Evolutionary conservation across 179 eudicot species (phyloP).

Genomic region (Spinacia oleracea): DNA sequence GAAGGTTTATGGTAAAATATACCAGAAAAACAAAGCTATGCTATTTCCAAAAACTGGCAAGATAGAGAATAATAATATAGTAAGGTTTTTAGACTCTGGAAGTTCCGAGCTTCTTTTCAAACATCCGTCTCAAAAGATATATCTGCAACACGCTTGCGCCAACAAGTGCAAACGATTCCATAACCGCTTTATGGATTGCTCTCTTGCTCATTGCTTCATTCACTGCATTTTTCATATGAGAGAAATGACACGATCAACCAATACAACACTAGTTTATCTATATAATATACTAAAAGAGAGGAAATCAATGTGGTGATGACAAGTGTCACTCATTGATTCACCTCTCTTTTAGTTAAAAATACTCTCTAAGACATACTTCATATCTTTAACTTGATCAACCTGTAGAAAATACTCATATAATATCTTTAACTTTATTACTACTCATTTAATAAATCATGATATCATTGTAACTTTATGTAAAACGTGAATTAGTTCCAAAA

Average conservation of each 20-base stretch:
- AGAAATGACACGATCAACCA: constrained; percentile 5
- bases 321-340: too few relatives aligned
- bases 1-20: not conserved
- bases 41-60: constrained; percentile 12
- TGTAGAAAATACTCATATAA: too few relatives aligned
- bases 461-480: too few relatives aligned
- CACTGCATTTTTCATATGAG: constrained; percentile 45
- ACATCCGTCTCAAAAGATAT: constrained; percentile 70
- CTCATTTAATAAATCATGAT: too few relatives aligned
- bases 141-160: constrained; percentile 79
- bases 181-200: constrained; percentile 73
- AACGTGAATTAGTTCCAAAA: too few relatives aligned
- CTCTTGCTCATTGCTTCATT: constrained; percentile 81
- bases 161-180: constrained; percentile 75
- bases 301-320: too few relatives aligned
- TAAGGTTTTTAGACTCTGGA: constrained; percentile 46
- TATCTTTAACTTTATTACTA: too few relatives aligned
- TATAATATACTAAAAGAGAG: too few relatives aligned
- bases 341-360: too few relatives aligned
- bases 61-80: too few relatives aligned
- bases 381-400: too few relatives aligned
- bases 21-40: constrained; percentile 5
- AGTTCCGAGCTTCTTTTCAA: constrained; percentile 59
- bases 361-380: too few relatives aligned
- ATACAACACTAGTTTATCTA: not conserved